Percentiles rank a stretch among this genome's conserved stretches.
Conservation (phyloP, 2,329 filamentous ascomycete species). For the Drechmeria coniospora region DNA sequence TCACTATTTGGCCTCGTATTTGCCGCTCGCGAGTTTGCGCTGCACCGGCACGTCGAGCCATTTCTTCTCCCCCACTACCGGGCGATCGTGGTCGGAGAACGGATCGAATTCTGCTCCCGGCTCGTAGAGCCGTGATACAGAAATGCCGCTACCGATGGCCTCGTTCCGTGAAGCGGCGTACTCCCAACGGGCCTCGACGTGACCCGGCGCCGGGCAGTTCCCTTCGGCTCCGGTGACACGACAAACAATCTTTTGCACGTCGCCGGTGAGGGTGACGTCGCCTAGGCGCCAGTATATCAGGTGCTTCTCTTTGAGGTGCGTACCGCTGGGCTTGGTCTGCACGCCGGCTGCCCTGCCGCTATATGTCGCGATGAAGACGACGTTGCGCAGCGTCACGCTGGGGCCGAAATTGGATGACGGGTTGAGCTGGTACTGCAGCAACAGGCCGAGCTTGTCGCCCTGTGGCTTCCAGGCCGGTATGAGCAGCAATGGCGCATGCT, state of each 20-base stretch:
- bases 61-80: conserved; percentile 11
- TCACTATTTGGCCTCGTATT: conserved; percentile 44
- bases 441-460: conserved; percentile 69
- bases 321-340: conserved; percentile 68
- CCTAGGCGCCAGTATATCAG: conserved; percentile 69
- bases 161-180: conserved; percentile 26
- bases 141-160: conserved; percentile 44
- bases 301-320: conserved; percentile 60
- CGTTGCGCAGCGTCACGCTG: conserved; percentile 45
- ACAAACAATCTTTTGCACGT: conserved; percentile 65
- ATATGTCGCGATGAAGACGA: conserved; percentile 58
- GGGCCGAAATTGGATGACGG: conserved; percentile 37
- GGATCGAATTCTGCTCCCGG: conserved; percentile 44
- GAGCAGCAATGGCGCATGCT: conserved; percentile 58
- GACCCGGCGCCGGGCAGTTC: conserved; percentile 54
- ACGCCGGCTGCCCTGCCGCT: conserved; percentile 52
- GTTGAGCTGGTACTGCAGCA: conserved; percentile 75
- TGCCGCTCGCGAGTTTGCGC: conserved; percentile 58
- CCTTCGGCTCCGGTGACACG: conserved; percentile 61
- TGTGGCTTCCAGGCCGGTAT: conserved; percentile 71
- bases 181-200: conserved; percentile 76
- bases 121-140: conserved; percentile 42
- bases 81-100: conserved; percentile 41
- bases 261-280: conserved; percentile 52
- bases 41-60: conserved; percentile 55